Base-by-base conservation (phyloP, 805 yeast genomes). In the Starmerella khaoyaiensis region DNA sequence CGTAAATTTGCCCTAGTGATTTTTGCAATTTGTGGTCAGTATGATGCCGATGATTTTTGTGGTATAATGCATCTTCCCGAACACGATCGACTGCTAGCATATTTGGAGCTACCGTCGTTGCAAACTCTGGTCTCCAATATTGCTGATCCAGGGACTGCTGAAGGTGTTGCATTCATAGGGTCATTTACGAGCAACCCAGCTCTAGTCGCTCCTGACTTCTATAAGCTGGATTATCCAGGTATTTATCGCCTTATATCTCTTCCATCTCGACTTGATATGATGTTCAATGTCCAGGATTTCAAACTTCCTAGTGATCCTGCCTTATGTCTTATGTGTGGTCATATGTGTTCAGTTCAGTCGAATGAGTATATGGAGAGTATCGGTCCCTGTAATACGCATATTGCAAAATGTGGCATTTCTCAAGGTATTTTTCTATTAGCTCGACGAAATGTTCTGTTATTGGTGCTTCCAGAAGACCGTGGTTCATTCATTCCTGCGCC, bases 401-500 rank as follows among this genome's bases (percentile, higher is more conserved):
- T 39, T 57, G 63, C 35, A 65, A 69, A 54, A 76, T 64, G 69
- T 35, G 59, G 69, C n/a, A 63, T 69, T 25, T 72, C 69, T 35
- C 68, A 72, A 33, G 94, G 94, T 0, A 67, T 83, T 0, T 83
- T 75, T 47, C 58, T 83, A 32, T 51, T 80, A 2, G 87, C 93
- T 1, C 72, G 76, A 46, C 77, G 75, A 45, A 68, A 80, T 45
- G 61, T 76, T 10, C 52, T 50, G 14, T 36, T 80, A 19, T 58
- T 83, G 35, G 53, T 82, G 23, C 53, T 87, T 32, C 71, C 79
- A 41, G 73, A 72, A 35, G 78, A 76, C 6, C 76, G 79, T 25
- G 98, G 98, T 0, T 73, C 94, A 1, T 87, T 87, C 55, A 67
- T 72, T 42, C 74, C 74, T 23, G 78, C 93, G 3, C 97, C 97